Evolutionary conservation across 139 green algal species (phyloP).

Genomic region (Gonium pectorale): DNA sequence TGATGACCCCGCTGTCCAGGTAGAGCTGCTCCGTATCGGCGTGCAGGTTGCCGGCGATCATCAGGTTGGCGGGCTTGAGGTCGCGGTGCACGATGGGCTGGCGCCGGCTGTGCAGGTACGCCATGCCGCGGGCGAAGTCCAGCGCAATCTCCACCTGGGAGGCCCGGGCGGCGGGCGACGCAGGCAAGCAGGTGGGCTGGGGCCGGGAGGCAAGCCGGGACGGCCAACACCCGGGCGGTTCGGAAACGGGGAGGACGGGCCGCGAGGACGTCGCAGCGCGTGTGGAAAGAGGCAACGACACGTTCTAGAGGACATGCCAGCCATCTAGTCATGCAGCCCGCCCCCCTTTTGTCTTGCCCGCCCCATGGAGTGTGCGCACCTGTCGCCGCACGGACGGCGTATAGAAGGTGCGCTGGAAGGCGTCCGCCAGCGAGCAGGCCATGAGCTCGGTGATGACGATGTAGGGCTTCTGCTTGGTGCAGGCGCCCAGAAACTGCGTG

Average conservation of each 20-base stretch:
- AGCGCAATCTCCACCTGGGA: slow-evolving; percentile 82
- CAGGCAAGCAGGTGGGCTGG: slow-evolving; percentile 41
- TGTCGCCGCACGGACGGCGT: slow-evolving; percentile 51
- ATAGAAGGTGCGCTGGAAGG: slow-evolving; percentile 76
- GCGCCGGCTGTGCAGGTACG: slow-evolving; percentile 86
- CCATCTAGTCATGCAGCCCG: no score
- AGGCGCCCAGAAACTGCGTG: slow-evolving; percentile 89
- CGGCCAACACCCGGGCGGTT: no score
- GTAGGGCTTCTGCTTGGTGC: slow-evolving; percentile 91
- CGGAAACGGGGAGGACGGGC: no score
- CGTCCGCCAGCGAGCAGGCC: slow-evolving; percentile 82
- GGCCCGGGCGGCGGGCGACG: neutral
- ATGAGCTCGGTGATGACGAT: slow-evolving; percentile 85
- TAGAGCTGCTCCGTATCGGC: slow-evolving; percentile 74
- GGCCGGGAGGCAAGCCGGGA: no score
- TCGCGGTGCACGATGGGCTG: slow-evolving; percentile 81
- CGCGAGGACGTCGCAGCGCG: no score
- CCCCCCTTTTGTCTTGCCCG: no score
- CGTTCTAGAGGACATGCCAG: no score
- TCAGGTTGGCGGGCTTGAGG: slow-evolving; percentile 93
- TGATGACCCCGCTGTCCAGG: slow-evolving; percentile 81
- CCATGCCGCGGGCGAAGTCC: slow-evolving; percentile 87
- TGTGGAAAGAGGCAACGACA: no score
- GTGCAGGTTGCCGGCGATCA: slow-evolving; percentile 83
- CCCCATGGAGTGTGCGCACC: slow-evolving; percentile 21